Percentiles rank a stretch among this genome's conserved stretches.
phyloP scores from a whole-genome alignment of 441 rosid genomes.

The Adansonia gregorii region DNA sequence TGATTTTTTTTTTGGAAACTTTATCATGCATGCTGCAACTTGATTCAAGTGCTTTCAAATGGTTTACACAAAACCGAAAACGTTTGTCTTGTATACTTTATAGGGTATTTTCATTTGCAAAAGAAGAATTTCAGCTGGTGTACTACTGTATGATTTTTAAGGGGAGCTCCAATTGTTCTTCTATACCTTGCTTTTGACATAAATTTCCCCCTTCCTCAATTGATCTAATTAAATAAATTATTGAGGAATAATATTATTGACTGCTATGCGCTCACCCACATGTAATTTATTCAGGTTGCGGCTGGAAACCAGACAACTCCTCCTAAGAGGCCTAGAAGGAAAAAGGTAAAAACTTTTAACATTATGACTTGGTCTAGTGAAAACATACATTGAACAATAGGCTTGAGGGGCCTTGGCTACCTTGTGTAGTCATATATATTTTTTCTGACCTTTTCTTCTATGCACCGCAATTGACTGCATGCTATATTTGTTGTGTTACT shows the following conservation, averaged over 20 bases:
- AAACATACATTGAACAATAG: background rate
- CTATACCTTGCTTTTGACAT: background rate
- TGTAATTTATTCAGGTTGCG: slow-evolving; percentile 41
- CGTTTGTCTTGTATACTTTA: no score
- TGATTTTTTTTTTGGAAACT: background rate
- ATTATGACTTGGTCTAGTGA: background rate
- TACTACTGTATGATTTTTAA: slow-evolving; percentile 27
- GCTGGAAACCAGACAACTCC: slow-evolving; percentile 42
- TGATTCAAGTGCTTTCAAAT: background rate
- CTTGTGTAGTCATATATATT: background rate
- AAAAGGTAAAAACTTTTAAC: slow-evolving; percentile 49
- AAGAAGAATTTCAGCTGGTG: background rate
- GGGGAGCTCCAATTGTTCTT: slow-evolving; percentile 9
- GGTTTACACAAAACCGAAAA: background rate
- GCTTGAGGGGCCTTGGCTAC: background rate
- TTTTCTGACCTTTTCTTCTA: slow-evolving; percentile 1
- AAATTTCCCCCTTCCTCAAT: background rate
- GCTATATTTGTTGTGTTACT: background rate
- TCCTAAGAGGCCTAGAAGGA: slow-evolving; percentile 71
- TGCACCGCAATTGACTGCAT: background rate
- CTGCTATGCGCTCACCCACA: background rate
- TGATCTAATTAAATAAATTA: background rate
- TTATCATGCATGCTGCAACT: background rate
- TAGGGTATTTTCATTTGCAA: background rate
- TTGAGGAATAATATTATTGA: background rate